Conservation (phyloP, 495 filamentous ascomycete genomes). For the Aspergillus steynii region DNA sequence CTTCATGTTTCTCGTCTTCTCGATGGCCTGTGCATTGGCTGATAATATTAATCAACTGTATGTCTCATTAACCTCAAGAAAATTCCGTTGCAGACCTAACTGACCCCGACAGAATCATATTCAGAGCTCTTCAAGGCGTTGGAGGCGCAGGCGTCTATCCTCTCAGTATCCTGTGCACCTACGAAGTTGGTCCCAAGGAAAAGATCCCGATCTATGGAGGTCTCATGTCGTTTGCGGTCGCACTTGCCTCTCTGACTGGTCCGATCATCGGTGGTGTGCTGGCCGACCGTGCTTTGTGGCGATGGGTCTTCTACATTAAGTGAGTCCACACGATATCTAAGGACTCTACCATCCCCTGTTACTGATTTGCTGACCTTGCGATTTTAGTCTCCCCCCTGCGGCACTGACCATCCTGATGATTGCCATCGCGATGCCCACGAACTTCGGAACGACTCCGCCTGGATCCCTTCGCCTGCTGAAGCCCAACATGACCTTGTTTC, state of each 20-base stretch:
- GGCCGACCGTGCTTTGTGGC: slow-evolving; percentile 54
- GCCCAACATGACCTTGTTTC: slow-evolving; percentile 29
- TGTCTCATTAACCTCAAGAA: slow-evolving; percentile 6
- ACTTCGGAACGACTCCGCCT: slow-evolving; percentile 12
- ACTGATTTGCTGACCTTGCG: not conserved
- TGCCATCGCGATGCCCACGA: slow-evolving; percentile 27
- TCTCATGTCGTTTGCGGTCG: slow-evolving; percentile 26
- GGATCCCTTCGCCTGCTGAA: not conserved
- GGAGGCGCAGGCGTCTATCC: slow-evolving; percentile 56
- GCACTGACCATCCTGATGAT: slow-evolving; percentile 23
- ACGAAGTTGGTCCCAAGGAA: slow-evolving; percentile 50
- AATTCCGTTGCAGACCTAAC: not conserved
- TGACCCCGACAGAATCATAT: slow-evolving; percentile 43
- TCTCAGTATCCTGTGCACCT: slow-evolving; percentile 46
- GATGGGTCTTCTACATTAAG: slow-evolving; percentile 67
- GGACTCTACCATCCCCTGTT: not conserved
- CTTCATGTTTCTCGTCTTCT: slow-evolving; percentile 55
- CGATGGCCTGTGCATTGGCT: slow-evolving; percentile 51
- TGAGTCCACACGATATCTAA: slow-evolving; percentile 17
- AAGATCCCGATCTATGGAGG: slow-evolving; percentile 46
- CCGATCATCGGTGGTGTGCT: slow-evolving; percentile 66
- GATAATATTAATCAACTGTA: slow-evolving; percentile 53
- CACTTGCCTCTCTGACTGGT: slow-evolving; percentile 33
- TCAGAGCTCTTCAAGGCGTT: slow-evolving; percentile 58
- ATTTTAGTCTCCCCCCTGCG: slow-evolving; percentile 23